Evolutionary conservation across 2,329 filamentous ascomycete genomes (phyloP).

Genomic region (Penicillium sp.): DNA sequence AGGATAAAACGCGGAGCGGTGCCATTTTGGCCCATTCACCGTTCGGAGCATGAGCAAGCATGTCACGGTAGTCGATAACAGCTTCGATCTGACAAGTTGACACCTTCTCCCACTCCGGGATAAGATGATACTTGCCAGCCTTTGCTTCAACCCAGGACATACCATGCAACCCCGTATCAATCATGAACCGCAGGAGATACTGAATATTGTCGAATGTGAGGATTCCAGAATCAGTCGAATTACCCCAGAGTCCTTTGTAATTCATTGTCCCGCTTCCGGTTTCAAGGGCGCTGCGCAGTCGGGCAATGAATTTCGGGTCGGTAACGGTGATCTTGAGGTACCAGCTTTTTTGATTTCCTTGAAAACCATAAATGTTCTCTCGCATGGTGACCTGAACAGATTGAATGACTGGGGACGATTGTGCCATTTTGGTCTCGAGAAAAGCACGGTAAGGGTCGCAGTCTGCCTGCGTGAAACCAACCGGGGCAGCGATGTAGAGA

Average conservation of each 20-base stretch:
- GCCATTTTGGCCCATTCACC: slow-evolving; percentile 99
- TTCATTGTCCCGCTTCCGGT: slow-evolving; percentile 68
- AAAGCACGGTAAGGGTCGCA: slow-evolving; percentile 78
- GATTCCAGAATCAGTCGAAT: slow-evolving; percentile 66
- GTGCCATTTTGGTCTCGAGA: slow-evolving; percentile 77
- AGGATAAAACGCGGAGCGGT: slow-evolving; percentile 86
- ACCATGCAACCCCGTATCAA: slow-evolving; percentile 88
- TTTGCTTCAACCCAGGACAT: slow-evolving; percentile 98
- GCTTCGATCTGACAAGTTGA: slow-evolving; percentile 98
- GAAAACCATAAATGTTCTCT: slow-evolving; percentile 92
- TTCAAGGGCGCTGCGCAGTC: slow-evolving; percentile 76
- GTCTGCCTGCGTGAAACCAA: slow-evolving; percentile 78
- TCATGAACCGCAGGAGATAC: slow-evolving; percentile 96
- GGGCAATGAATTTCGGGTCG: slow-evolving; percentile 82
- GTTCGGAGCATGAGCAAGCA: slow-evolving; percentile 84
- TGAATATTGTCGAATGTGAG: slow-evolving; percentile 95
- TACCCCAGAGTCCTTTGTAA: slow-evolving; percentile 88
- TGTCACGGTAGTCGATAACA: slow-evolving; percentile 75
- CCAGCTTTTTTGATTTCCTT: slow-evolving; percentile 87
- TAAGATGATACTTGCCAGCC: slow-evolving; percentile 71
- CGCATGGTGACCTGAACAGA: slow-evolving; percentile 80
- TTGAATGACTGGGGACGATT: slow-evolving; percentile 74
- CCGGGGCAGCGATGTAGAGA: slow-evolving; percentile 86
- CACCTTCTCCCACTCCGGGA: slow-evolving; percentile 69
- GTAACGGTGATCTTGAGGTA: slow-evolving; percentile 93